Conservation (phyloP, 176 grass and related monocot species). For the Oryza coarctata region DNA sequence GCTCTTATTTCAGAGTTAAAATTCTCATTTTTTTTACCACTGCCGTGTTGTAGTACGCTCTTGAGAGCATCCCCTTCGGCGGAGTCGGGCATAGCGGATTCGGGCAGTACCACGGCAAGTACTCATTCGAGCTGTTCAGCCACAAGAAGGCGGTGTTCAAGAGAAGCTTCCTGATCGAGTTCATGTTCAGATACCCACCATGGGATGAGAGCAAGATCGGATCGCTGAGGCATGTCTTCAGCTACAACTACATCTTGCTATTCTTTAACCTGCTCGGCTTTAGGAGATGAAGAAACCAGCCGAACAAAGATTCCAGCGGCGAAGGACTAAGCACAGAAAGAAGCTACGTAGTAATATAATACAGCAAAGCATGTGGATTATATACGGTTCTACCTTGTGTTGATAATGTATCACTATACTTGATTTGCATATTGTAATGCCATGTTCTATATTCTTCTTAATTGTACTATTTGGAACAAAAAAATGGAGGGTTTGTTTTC, state of each 20-base stretch:
- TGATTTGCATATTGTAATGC: background rate
- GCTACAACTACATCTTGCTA: conserved; percentile 47
- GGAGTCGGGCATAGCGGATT: conserved; percentile 66
- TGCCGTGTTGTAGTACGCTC: conserved; percentile 22
- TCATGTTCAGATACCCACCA: conserved; percentile 66
- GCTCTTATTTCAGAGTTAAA: background rate
- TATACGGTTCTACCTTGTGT: background rate
- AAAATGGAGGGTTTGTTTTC: background rate
- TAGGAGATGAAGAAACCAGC: conserved; percentile 25
- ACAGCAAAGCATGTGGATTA: background rate
- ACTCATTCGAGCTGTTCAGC: conserved; percentile 80
- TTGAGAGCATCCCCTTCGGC: conserved; percentile 67
- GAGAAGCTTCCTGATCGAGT: conserved; percentile 59
- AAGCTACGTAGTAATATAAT: background rate
- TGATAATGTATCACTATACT: background rate
- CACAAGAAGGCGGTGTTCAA: conserved; percentile 80
- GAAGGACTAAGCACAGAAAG: conserved; percentile 3
- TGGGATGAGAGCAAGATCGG: conserved; percentile 62
- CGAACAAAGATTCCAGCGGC: background rate
- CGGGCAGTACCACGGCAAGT: conserved; percentile 87
- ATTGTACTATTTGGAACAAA: background rate
- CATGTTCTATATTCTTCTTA: background rate
- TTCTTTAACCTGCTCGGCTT: conserved; percentile 62
- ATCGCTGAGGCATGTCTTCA: conserved; percentile 50
- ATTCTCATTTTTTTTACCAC: background rate